phyloP scores from a whole-genome alignment of 1,284 basidiomycete genomes.

The Cryptococcus sp. region DNA sequence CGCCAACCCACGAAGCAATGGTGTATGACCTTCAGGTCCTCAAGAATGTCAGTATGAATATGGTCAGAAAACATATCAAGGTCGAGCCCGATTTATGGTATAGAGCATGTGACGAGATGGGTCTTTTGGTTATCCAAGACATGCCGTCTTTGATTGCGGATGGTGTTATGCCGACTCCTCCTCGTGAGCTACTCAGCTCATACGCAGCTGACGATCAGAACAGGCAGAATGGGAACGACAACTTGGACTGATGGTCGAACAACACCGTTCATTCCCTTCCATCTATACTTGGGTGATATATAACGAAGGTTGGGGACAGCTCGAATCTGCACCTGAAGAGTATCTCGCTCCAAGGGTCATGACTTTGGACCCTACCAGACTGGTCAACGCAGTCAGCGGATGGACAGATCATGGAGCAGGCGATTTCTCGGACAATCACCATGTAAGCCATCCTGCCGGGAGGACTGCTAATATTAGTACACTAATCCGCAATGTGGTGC shows the following conservation, averaged over 20 bases:
- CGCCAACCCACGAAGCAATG: slow-evolving; percentile 20
- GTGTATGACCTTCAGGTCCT: slow-evolving; percentile 15
- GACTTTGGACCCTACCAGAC: slow-evolving; percentile 15
- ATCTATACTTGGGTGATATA: slow-evolving; percentile 22
- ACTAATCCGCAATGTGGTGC: slow-evolving; percentile 16
- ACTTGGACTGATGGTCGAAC: slow-evolving; percentile 14
- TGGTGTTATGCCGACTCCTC: slow-evolving; percentile 4
- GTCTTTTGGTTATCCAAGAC: slow-evolving; percentile 21
- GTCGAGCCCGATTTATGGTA: slow-evolving; percentile 21
- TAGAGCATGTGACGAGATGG: slow-evolving; percentile 19
- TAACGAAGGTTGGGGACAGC: slow-evolving; percentile 25
- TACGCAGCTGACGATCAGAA: slow-evolving; percentile 4
- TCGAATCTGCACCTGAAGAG: slow-evolving; percentile 10
- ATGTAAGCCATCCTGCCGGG: slow-evolving; percentile 6
- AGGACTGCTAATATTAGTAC: slow-evolving; percentile 7
- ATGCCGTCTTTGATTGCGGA: slow-evolving; percentile 16
- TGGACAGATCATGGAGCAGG: slow-evolving; percentile 22
- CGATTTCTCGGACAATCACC: slow-evolving; percentile 21
- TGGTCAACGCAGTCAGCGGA: slow-evolving; percentile 14
- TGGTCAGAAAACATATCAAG: slow-evolving; percentile 26
- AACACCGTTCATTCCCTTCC: slow-evolving; percentile 21
- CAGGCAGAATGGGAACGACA: slow-evolving; percentile 17
- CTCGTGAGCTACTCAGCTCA: slow-evolving; percentile 4
- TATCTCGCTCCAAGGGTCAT: slow-evolving; percentile 9
- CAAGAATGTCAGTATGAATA: slow-evolving; percentile 19